A percentile compares a stretch with the other conserved stretches of the same genome.
Evolutionary conservation across 1,139 yeast genomes (phyloP).

Genomic region (Yamadazyma dendronema): DNA sequence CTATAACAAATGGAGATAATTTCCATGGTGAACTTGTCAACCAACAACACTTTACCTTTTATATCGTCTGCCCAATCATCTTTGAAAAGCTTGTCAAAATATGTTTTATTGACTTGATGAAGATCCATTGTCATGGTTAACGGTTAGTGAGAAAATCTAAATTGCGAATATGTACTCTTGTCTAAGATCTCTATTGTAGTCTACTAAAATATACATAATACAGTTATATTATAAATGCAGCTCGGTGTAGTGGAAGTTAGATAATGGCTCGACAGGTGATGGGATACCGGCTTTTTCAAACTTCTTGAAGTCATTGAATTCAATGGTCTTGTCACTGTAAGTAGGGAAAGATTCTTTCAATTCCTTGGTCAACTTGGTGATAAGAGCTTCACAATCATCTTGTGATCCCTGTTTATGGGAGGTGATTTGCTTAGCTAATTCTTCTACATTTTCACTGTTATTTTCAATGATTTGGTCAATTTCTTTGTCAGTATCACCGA

Average conservation of each 20-base stretch:
- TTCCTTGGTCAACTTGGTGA: slow-evolving; percentile 8
- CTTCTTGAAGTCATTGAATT: slow-evolving; percentile 25
- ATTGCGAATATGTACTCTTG: neutral
- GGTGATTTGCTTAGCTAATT: slow-evolving; percentile 17
- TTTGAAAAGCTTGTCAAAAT: slow-evolving; percentile 38
- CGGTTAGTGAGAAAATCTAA: neutral
- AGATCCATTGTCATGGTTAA: slow-evolving; percentile 31
- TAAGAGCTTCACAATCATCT: slow-evolving; percentile 1
- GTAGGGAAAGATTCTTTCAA: slow-evolving; percentile 25
- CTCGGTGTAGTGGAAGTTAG: slow-evolving; percentile 31
- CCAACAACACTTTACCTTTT: slow-evolving; percentile 69
- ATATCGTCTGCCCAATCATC: slow-evolving; percentile 21
- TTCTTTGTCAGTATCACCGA: slow-evolving; percentile 25
- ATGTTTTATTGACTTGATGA: slow-evolving; percentile 33
- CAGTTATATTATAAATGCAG: slow-evolving; percentile 27
- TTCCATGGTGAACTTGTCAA: slow-evolving; percentile 79
- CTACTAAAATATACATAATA: too few species aligned
- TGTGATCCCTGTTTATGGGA: slow-evolving; percentile 3
- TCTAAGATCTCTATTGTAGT: too few species aligned
- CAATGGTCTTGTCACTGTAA: slow-evolving; percentile 21
- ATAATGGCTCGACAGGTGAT: slow-evolving; percentile 30
- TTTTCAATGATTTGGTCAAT: slow-evolving; percentile 18
- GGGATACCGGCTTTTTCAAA: slow-evolving; percentile 31
- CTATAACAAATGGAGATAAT: slow-evolving; percentile 84
- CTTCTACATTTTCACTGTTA: slow-evolving; percentile 17